Conservation (phyloP, 1,139 yeast genomes). For the Meyerozyma sp. region DNA sequence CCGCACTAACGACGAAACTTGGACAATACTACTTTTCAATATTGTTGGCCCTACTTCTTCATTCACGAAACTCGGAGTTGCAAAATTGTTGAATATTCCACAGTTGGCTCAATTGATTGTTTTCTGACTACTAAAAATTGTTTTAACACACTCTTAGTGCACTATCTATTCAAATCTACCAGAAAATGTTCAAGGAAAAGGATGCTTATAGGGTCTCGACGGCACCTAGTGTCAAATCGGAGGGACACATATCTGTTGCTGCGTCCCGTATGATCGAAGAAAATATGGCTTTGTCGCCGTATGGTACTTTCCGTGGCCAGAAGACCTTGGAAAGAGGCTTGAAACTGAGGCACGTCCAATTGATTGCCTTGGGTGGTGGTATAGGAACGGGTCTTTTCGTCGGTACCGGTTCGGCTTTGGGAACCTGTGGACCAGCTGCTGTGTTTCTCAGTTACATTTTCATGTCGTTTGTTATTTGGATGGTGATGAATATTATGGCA, state of each 20-base stretch:
- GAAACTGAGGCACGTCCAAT: slow-evolving; percentile 33
- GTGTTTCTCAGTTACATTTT: slow-evolving; percentile 42
- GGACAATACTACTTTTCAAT: no score
- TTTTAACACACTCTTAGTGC: no score
- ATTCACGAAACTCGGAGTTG: no score
- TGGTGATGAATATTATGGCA: slow-evolving; percentile 53
- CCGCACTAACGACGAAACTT: no score
- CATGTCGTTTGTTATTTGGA: slow-evolving; percentile 48
- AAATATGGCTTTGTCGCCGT: background rate
- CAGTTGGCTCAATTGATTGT: no score
- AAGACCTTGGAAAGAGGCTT: slow-evolving; percentile 27
- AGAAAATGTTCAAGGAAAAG: background rate
- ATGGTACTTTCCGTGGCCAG: background rate
- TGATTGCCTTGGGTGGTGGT: slow-evolving; percentile 36
- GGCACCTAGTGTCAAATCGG: slow-evolving; percentile 1
- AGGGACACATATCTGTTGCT: background rate
- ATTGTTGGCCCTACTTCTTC: no score
- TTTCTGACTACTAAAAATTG: no score
- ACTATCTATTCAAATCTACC: background rate
- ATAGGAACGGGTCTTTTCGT: slow-evolving; percentile 41
- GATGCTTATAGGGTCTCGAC: background rate
- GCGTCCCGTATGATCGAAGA: background rate
- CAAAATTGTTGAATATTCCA: no score
- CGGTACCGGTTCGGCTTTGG: slow-evolving; percentile 44
- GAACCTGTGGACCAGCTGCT: slow-evolving; percentile 47